These are phyloP conservation scores for Peterozyma toletana DNA, from an alignment of 805 yeast genomes.

Conservation along the genomic window DNA sequence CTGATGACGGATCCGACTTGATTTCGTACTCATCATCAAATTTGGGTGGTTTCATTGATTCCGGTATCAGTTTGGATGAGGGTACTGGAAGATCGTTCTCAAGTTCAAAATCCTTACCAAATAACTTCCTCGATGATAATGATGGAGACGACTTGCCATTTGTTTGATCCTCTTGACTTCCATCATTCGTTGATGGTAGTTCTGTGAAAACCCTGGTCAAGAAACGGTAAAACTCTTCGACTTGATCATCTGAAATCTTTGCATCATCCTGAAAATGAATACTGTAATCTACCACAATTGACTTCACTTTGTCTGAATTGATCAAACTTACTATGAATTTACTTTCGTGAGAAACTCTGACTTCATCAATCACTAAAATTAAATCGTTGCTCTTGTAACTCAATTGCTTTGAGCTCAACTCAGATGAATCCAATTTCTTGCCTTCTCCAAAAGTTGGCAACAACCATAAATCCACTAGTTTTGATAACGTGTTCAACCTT, in stretches of 20 bases:
- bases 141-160: too few relatives aligned
- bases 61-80: not conserved
- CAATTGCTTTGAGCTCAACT: too few relatives aligned
- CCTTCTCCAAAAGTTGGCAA: too few relatives aligned
- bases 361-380: not conserved
- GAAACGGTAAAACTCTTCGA: not conserved
- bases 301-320: not conserved
- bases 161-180: too few relatives aligned
- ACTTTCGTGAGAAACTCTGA: not conserved
- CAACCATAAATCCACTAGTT: too few relatives aligned
- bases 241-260: not conserved
- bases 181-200: not conserved
- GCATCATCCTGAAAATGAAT: not conserved
- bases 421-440: too few relatives aligned
- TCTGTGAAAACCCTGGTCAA: not conserved
- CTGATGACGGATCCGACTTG: not conserved
- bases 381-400: not conserved
- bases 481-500: too few relatives aligned
- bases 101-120: not conserved
- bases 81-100: not conserved
- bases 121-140: too few relatives aligned
- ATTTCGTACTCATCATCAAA: conserved; percentile 9
- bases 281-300: not conserved
- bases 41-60: conserved; percentile 5
- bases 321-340: conserved; percentile 1